These are phyloP conservation scores for Leptographium radiaticola DNA, from an alignment of 2,329 filamentous ascomycete genomes.

Conservation along the genomic window DNA sequence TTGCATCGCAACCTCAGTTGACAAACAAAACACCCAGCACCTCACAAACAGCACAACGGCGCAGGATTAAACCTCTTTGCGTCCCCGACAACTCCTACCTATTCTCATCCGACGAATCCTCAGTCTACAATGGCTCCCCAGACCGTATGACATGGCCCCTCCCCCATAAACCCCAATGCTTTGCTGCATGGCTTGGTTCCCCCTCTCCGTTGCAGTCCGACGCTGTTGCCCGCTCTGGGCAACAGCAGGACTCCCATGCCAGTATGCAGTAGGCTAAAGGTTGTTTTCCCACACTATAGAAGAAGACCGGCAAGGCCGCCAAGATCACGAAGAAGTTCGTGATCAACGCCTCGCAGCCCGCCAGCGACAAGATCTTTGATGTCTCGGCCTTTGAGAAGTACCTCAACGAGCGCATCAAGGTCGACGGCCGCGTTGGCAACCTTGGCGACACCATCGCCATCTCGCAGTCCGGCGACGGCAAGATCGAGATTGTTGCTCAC, in stretches of 20 bases:
- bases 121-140: constrained; percentile 60
- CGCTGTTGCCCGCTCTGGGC: constrained; percentile 20
- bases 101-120: constrained; percentile 17
- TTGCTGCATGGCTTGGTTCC: constrained; percentile 73
- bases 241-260: constrained; percentile 23
- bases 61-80: constrained; percentile 73
- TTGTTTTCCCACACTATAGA: constrained; percentile 40
- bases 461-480: constrained; percentile 84
- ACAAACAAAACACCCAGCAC: background rate
- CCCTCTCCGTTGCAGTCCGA: constrained; percentile 5
- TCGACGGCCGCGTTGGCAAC: constrained; percentile 96
- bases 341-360: constrained; percentile 98
- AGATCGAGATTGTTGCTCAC: constrained; percentile 95
- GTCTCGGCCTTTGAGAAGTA: constrained; percentile 98
- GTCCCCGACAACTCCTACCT: constrained; percentile 21
- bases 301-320: constrained; percentile 51
- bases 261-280: constrained; percentile 94
- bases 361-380: constrained; percentile 99
- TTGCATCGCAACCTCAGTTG: background rate
- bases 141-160: constrained; percentile 62
- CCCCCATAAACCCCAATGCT: constrained; percentile 43
- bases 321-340: constrained; percentile 94
- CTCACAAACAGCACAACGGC: constrained; percentile 28
- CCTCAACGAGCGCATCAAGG: constrained; percentile 99
- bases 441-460: constrained; percentile 88